Evolutionary conservation across 1,139 yeast species (phyloP).

Genomic region (Blastobotrys persicus): DNA sequence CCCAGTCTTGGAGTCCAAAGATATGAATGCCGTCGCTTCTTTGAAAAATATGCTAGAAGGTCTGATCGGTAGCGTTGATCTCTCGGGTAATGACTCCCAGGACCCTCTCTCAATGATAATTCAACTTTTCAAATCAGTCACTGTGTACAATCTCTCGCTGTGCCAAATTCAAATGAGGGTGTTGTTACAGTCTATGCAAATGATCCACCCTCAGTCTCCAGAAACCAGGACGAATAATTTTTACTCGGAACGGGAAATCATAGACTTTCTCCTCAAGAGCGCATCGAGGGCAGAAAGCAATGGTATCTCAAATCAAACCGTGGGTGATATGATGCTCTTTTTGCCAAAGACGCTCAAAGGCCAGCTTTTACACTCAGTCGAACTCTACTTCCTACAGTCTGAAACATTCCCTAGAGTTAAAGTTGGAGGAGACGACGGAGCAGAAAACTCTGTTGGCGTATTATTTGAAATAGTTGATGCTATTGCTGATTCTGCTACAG

Average conservation of each 20-base stretch:
- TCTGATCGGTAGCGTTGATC: conserved; percentile 15
- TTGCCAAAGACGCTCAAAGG: conserved; percentile 37
- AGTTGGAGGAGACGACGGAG: conserved; percentile 23
- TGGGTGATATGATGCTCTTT: conserved; percentile 43
- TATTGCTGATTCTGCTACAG: conserved; percentile 28
- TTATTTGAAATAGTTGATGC: conserved; percentile 34
- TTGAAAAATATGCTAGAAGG: conserved; percentile 18
- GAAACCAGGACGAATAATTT: not conserved
- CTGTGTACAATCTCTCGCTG: conserved; percentile 54
- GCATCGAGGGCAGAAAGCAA: conserved; percentile 10
- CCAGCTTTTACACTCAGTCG: conserved; percentile 40
- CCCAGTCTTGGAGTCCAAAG: conserved; percentile 25
- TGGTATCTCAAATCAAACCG: conserved; percentile 8
- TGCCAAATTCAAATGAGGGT: conserved; percentile 49
- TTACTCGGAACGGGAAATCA: conserved; percentile 9
- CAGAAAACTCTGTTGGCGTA: conserved; percentile 21
- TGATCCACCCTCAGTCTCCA: conserved; percentile 6
- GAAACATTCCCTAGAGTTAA: conserved; percentile 46
- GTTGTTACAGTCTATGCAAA: conserved; percentile 15
- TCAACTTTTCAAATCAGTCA: conserved; percentile 31
- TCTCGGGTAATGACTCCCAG: conserved; percentile 18
- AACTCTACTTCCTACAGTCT: conserved; percentile 45
- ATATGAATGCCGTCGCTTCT: conserved; percentile 17
- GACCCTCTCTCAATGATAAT: conserved; percentile 14
- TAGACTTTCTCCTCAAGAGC: conserved; percentile 11